These are phyloP conservation scores for Vicia villosa DNA, from an alignment of 306 rosid genomes.

Conservation along the genomic window DNA sequence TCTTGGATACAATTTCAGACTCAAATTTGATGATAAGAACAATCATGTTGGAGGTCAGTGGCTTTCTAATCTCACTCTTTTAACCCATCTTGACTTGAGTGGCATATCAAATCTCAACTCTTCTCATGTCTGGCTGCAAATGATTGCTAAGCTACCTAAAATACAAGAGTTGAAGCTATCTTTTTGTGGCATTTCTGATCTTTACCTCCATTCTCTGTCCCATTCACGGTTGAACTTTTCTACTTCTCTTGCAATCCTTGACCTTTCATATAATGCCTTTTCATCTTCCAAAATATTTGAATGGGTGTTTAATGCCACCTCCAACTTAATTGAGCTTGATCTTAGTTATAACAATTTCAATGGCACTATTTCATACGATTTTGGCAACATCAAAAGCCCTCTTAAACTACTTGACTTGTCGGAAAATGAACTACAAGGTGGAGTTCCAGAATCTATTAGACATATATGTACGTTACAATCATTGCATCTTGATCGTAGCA, in stretches of 20 bases:
- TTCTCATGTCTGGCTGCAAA: too few relatives aligned
- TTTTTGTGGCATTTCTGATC: conserved; percentile 11
- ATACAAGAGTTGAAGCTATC: not conserved
- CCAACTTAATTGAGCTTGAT: conserved; percentile 28
- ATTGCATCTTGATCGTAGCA: fast-evolving
- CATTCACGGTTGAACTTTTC: conserved; percentile 21
- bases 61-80: too few relatives aligned
- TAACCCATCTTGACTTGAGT: too few relatives aligned
- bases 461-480: conserved; percentile 24
- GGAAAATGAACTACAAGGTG: not conserved
- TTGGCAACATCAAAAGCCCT: not conserved
- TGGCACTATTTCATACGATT: conserved; percentile 9
- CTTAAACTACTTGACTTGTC: conserved; percentile 19
- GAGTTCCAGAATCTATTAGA: not conserved
- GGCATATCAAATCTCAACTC: too few relatives aligned
- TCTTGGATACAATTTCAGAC: not conserved
- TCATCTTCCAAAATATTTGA: conserved; percentile 19
- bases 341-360: not conserved
- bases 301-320: conserved; percentile 17
- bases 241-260: conserved; percentile 7
- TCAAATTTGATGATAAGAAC: not conserved
- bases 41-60: conserved; percentile 15
- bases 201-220: not conserved
- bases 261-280: not conserved
- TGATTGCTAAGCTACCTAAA: too few relatives aligned